These are phyloP conservation scores for Cordyceps tenuipes DNA, from an alignment of 2,329 filamentous ascomycete genomes.

Conservation along the genomic window DNA sequence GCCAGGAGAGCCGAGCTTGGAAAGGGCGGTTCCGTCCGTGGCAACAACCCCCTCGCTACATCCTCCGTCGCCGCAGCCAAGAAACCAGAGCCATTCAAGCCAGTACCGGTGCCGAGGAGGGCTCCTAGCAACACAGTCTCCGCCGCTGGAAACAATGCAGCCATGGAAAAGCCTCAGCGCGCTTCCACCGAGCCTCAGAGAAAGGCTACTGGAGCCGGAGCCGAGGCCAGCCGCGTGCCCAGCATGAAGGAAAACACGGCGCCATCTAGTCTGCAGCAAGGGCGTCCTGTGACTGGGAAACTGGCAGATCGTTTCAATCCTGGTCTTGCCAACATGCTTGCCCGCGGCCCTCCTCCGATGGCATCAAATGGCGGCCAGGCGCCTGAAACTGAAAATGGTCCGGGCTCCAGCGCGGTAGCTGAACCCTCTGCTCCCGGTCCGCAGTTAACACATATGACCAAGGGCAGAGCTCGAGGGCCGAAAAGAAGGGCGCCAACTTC, in stretches of 20 bases:
- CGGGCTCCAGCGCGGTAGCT: conserved; percentile 19
- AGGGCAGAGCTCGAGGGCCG: conserved; percentile 80
- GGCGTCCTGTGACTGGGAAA: conserved; percentile 41
- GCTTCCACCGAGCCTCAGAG: conserved; percentile 19
- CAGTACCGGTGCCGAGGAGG: conserved; percentile 26
- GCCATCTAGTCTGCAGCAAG: conserved; percentile 35
- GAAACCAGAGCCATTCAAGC: conserved; percentile 24
- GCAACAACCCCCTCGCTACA: conserved; percentile 1
- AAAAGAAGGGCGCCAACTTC: conserved; percentile 67
- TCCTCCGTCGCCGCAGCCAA: conserved; percentile 14
- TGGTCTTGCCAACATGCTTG: conserved; percentile 70
- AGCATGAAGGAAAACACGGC: conserved; percentile 36
- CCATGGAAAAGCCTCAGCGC: conserved; percentile 17
- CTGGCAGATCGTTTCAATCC: conserved; percentile 82
- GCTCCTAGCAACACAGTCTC: conserved; percentile 23
- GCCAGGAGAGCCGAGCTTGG: conserved; percentile 41
- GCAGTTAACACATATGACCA: conserved; percentile 83
- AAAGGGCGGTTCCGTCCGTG: conserved; percentile 24
- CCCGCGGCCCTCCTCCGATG: conserved; percentile 59
- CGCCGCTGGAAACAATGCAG: conserved; percentile 17
- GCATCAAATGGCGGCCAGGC: conserved; percentile 25
- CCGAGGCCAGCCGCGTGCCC: conserved; percentile 19
- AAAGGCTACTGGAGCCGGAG: conserved; percentile 13
- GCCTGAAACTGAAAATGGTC: conserved; percentile 17
- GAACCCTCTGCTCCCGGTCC: conserved; percentile 41